These are phyloP conservation scores for Carex kokanica DNA, from an alignment of 176 grass and related monocot species.

Conservation along the genomic window DNA sequence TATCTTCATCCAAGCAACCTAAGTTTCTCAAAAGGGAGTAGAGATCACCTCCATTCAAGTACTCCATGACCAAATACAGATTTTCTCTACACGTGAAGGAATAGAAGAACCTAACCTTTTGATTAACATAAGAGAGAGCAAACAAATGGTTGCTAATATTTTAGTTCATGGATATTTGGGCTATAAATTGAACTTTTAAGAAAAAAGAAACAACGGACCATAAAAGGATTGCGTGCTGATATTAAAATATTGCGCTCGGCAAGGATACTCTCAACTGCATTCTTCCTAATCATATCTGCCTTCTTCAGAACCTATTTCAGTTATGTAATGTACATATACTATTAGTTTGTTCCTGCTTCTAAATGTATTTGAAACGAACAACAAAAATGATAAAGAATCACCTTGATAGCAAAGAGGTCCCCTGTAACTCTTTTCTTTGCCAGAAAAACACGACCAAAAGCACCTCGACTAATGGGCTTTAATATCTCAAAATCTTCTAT, in stretches of 20 bases:
- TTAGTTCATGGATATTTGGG: slow-evolving; percentile 10
- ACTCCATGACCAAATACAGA: slow-evolving; percentile 99
- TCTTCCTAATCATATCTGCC: slow-evolving; percentile 95
- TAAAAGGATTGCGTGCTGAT: slow-evolving; percentile 76
- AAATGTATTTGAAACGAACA: slow-evolving; percentile 1
- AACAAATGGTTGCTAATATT: slow-evolving; percentile 13
- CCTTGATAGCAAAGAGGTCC: slow-evolving; percentile 95
- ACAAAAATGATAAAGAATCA: slow-evolving; percentile 33
- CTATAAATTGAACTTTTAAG: background rate
- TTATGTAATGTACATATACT: background rate
- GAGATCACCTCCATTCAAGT: slow-evolving; percentile 91
- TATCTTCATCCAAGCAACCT: slow-evolving; percentile 88
- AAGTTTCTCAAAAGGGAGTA: slow-evolving; percentile 91
- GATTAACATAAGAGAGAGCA: slow-evolving; percentile 40
- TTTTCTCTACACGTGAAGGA: slow-evolving; percentile 99
- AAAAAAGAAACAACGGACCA: slow-evolving; percentile 33
- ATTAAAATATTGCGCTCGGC: slow-evolving; percentile 91
- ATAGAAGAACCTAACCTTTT: slow-evolving; percentile 95
- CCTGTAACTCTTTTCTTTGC: slow-evolving; percentile 92
- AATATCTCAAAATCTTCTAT: slow-evolving; percentile 99
- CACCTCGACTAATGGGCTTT: slow-evolving; percentile 85
- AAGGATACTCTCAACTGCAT: slow-evolving; percentile 93
- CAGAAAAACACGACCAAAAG: slow-evolving; percentile 93
- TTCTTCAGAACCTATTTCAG: slow-evolving; percentile 69
- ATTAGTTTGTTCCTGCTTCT: background rate